Base-by-base conservation (phyloP, 768 basidiomycete species). In the Nidularia pulvinata region DNA sequence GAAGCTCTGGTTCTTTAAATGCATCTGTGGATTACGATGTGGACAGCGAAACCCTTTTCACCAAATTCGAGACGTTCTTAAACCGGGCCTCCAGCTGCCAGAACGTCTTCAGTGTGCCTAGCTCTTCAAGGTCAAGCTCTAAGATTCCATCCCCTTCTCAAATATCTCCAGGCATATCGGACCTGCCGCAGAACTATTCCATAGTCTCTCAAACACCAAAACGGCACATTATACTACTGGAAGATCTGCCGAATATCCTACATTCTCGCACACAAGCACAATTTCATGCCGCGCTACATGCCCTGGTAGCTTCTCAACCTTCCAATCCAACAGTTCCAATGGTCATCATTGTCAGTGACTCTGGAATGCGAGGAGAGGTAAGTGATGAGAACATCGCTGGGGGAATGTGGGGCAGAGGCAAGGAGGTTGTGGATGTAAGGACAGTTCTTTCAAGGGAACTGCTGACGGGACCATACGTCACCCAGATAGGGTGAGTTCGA, bases 171-270 rank as follows among this genome's bases (percentile, higher is more conserved):
- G 2, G 13, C 13, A 42, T 13, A 42, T 52, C 54, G 13, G 52
- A 48, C 34, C 51, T 60, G 32, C 56, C 55, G 6, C 44, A 51
- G 37, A 50, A 62, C 7, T 49, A 61, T 47, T 25, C 51, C 10
- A 49, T 55, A 19, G 62, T 53, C 7, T 33, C 43, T 16, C 22
- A 49, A 32, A 33, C 52, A 32, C 50, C 55, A 48, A 72, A 70
- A 57, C 80, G 78, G 0, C 84, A 85, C 34, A 63, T 95, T 5
- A 79, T 98, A 50, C 83, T 98, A 4, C 74, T 97, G 6, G 93
- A 95, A 69, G 91, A 95, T 53, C 79, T 99, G 1, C 97, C 96
- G 0, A 98, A 98, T 64, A 83, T 98, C 51, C 73, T 93, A 4
- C 93, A 94, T 69, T 67, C 73, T 5, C 71, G 77, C 22, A 91